Evolutionary conservation across 1,284 basidiomycete species (phyloP).

Genomic region (Takashimella tepidaria): DNA sequence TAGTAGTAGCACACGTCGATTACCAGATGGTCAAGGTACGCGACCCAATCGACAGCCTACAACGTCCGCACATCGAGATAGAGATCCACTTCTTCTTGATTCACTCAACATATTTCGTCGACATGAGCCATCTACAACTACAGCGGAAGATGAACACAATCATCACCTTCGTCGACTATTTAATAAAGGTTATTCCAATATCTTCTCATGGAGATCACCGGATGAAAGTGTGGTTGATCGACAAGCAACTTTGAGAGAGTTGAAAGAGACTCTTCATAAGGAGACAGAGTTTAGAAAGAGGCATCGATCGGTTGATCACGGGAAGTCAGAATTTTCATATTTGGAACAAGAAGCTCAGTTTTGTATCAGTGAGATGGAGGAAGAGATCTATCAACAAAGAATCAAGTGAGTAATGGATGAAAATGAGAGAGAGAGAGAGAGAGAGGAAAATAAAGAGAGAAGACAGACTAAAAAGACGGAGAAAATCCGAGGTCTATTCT

Average conservation of each 20-base stretch:
- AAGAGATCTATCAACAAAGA: conserved; percentile 10
- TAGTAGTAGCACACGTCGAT: not conserved
- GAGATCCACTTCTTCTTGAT: too few species aligned
- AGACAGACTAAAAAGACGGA: not conserved
- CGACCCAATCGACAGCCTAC: not conserved
- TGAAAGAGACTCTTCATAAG: conserved; percentile 1
- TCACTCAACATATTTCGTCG: not conserved
- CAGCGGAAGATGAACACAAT: not conserved
- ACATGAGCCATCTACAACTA: not conserved
- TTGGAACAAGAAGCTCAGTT: conserved; percentile 7
- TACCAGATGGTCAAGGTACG: not conserved
- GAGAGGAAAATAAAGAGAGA: not conserved
- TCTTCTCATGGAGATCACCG: not conserved
- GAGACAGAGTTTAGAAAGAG: conserved; percentile 3
- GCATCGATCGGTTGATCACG: not conserved
- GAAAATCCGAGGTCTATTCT: too few species aligned
- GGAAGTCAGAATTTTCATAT: conserved; percentile 1
- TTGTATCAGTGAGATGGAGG: conserved; percentile 6
- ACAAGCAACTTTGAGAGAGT: not conserved
- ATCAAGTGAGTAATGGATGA: conserved; percentile 1
- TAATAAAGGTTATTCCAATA: not conserved
- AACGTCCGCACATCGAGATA: not conserved
- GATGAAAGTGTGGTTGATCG: conserved; percentile 3
- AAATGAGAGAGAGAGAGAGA: too few species aligned
- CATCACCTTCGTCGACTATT: not conserved